Evolutionary conservation across 2,329 filamentous ascomycete genomes (phyloP).

Genomic region (Davidsoniella australis): DNA sequence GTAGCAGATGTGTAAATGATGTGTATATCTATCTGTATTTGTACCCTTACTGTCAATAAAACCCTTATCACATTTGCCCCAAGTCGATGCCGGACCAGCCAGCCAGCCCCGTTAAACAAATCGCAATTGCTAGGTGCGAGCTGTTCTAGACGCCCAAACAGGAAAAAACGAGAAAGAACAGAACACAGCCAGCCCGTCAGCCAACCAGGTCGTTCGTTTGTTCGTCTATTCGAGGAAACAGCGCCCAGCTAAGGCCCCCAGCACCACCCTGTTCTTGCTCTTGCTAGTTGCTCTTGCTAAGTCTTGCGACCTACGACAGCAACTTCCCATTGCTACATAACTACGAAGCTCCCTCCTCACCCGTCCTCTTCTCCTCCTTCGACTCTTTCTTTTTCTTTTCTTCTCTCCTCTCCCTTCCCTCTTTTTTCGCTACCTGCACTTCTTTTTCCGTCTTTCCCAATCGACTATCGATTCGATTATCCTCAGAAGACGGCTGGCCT

Average conservation of each 20-base stretch:
- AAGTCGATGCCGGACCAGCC: too few relatives aligned
- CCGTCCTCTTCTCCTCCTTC: neutral
- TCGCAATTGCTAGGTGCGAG: too few relatives aligned
- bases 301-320: too few relatives aligned
- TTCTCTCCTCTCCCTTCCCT: conserved; percentile 14
- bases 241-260: neutral
- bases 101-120: too few relatives aligned
- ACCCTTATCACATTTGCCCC: too few relatives aligned
- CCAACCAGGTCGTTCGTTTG: neutral
- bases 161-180: neutral
- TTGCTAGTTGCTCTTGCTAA: neutral
- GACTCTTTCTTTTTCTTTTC: conserved; percentile 15
- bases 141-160: too few relatives aligned
- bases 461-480: neutral
- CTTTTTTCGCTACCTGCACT: neutral
- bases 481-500: conserved; percentile 8
- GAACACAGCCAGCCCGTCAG: neutral
- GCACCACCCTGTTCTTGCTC: neutral
- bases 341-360: conserved; percentile 10
- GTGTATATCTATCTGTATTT: too few relatives aligned
- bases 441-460: neutral
- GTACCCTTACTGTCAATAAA: too few relatives aligned
- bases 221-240: neutral
- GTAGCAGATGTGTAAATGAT: too few relatives aligned
- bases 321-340: too few relatives aligned